A percentile compares a stretch with the other conserved stretches of the same genome.
Evolutionary conservation across 164 flowering plant species (phyloP).

Genomic region (Aristolochia contorta): DNA sequence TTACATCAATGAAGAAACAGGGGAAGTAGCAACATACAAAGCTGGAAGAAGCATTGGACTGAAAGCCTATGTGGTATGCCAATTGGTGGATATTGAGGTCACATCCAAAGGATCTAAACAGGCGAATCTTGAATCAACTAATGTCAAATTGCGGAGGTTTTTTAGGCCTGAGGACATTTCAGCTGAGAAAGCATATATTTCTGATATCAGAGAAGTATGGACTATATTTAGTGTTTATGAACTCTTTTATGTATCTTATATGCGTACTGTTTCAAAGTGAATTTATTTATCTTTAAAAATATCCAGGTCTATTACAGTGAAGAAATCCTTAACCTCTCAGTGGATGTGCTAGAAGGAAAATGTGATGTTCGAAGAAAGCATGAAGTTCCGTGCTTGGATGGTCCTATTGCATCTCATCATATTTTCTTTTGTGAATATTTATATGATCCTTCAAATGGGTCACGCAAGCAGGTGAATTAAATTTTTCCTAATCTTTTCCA

Average conservation of each 20-base stretch:
- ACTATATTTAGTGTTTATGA: background rate
- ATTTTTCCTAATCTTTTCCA: background rate
- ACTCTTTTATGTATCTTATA: too few relatives aligned
- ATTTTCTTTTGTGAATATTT: slow-evolving; percentile 72
- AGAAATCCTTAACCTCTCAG: slow-evolving; percentile 30
- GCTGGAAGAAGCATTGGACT: slow-evolving; percentile 82
- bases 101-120: slow-evolving; percentile 24
- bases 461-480: slow-evolving; percentile 63
- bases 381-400: slow-evolving; percentile 39
- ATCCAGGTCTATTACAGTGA: slow-evolving; percentile 83
- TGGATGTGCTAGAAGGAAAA: slow-evolving; percentile 57
- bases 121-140: slow-evolving; percentile 22
- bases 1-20: slow-evolving; percentile 25
- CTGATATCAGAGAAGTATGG: slow-evolving; percentile 80
- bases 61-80: slow-evolving; percentile 74
- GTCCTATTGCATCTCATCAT: slow-evolving; percentile 50
- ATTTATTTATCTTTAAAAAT: background rate
- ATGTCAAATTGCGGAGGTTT: slow-evolving; percentile 64
- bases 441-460: slow-evolving; percentile 69
- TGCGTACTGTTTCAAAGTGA: background rate
- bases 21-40: slow-evolving; percentile 42
- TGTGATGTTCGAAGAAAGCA: slow-evolving; percentile 71
- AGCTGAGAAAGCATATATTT: slow-evolving; percentile 66
- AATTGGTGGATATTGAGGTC: slow-evolving; percentile 41
- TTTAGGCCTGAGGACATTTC: slow-evolving; percentile 92